Evolutionary conservation across 192 early-diverging fungal species (phyloP), one percentile per base, ranked within the genome.

Genomic region (Coemansia sp.): DNA sequence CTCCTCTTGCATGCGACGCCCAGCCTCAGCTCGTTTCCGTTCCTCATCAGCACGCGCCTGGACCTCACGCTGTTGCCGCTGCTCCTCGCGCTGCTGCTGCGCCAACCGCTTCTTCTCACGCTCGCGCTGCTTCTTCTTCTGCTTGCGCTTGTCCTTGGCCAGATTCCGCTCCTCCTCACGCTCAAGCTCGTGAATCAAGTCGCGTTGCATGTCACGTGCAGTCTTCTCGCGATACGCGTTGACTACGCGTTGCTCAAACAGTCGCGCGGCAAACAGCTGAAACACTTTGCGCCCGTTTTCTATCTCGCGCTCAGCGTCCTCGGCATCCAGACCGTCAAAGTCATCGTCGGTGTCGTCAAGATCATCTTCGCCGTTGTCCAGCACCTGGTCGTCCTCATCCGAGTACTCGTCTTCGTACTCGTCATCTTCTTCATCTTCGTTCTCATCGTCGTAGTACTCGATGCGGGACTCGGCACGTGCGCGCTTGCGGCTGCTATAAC

Each of bases 241-340:
- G 44, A 98, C 76, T 5, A 98, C 94, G 10, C 96, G 88, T 66
- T 98, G 94, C 75, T 97, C 96, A 86, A 98, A 96, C 86, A 98
- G 91, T 50, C 91, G 90, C 19, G 96, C 94, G 7, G 93, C 93
- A 86, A 97, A 94, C 26, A 95, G 90, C 73, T 95, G 94, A 71
- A 98, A 97, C 88, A 94, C 94, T 9, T 88, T 86, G 19, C 94
- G 87, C 7, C 93, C 91, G 64, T 96, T 93, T 62, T 98, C 94
- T 79, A 93, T 93, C 23, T 93, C 87, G 61, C 90, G 88, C 68
- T 96, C 92, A 6, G 68, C 71, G 31, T 21, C 38, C 61, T 93
- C 90, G 5, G 89, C 90, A 69, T 91, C 87, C 34, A 81, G 55
- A 20, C 82, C 82, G 28, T 85, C 87, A 44, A 84, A 81, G 17